Conservation (phyloP, 2,329 filamentous ascomycete genomes). For the Pseudocercospora macadamiae region DNA sequence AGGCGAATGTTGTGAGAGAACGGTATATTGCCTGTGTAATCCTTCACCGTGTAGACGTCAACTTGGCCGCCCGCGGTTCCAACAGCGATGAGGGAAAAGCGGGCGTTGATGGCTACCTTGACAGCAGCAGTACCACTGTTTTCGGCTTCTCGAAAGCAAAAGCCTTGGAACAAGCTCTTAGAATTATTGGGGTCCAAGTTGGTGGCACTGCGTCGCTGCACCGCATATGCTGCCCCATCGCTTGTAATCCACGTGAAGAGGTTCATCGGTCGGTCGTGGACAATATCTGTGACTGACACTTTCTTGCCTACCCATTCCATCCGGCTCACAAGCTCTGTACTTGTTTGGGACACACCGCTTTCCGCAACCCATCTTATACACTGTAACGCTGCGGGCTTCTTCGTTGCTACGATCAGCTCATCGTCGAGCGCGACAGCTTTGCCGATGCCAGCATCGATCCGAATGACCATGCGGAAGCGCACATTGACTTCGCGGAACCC, state of each 20-base stretch:
- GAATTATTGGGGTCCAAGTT: constrained; percentile 42
- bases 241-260: constrained; percentile 88
- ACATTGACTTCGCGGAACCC: constrained; percentile 86
- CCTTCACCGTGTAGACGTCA: constrained; percentile 86
- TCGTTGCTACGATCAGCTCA: constrained; percentile 87
- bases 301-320: constrained; percentile 86
- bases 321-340: constrained; percentile 83
- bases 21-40: constrained; percentile 91
- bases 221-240: constrained; percentile 86
- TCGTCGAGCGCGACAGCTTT: constrained; percentile 87
- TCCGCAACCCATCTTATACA: constrained; percentile 95
- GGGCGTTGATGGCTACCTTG: constrained; percentile 83
- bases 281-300: constrained; percentile 77
- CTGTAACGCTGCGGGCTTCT: constrained; percentile 90
- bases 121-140: constrained; percentile 63
- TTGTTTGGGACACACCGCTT: constrained; percentile 78
- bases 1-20: constrained; percentile 76
- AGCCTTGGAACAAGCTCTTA: constrained; percentile 79
- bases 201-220: constrained; percentile 66
- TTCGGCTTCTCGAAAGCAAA: constrained; percentile 82
- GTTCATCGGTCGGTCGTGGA: constrained; percentile 95
- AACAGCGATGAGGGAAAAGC: constrained; percentile 90
- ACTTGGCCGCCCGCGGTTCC: constrained; percentile 79
- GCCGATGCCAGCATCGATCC: constrained; percentile 92
- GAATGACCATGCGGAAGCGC: constrained; percentile 95